Evolutionary conservation across 2,329 filamentous ascomycete genomes (phyloP), one percentile per base, ranked within the genome.

Genomic region (Exophiala sideris): DNA sequence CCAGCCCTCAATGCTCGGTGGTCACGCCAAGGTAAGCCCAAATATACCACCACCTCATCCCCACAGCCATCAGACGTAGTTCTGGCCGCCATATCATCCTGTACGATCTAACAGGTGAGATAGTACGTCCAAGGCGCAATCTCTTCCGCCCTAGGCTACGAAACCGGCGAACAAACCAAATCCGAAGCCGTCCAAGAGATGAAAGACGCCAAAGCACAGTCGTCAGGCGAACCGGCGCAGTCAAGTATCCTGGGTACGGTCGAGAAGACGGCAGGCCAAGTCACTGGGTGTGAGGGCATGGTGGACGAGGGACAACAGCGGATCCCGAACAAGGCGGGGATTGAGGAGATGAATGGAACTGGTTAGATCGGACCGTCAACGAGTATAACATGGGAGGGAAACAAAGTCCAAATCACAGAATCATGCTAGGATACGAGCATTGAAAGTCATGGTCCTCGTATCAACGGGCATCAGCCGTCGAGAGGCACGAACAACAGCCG

Each of bases 251-350:
- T 64, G 34, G 61, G 62, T 1, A 57, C 21, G 3, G 42, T 64
- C 9, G 62, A 64, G 50, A 60, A 56, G n/a, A 44, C 46, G 5
- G 60, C 54, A 16, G 62, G 62, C 3, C 49, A 53, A 11, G 29
- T 64, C 48, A 58, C 58, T 4, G 62, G 62, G 5, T 63, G 62
- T 35, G 62, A 63, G 36, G 61, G 61, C 12, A 62, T 64, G 61
- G 49, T 52, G 5, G 54, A 62, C 9, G 61, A 63, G 33, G 61
- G 61, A 3, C 35, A 56, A 47, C 38, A 57, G 38, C 46, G 61
- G 47, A 52, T 63, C n/a, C 49, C 52, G 18, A 40, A 52, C 29
- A 56, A 56, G 52, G 48, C 32, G n/a, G 60, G 58, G 5, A 36
- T 45, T 9, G 58, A 55, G 50, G 62, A 58, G 50, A 52, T 46